Base-by-base conservation (phyloP, 371 early-diverging fungal genomes). In the Mortierella sp. region DNA sequence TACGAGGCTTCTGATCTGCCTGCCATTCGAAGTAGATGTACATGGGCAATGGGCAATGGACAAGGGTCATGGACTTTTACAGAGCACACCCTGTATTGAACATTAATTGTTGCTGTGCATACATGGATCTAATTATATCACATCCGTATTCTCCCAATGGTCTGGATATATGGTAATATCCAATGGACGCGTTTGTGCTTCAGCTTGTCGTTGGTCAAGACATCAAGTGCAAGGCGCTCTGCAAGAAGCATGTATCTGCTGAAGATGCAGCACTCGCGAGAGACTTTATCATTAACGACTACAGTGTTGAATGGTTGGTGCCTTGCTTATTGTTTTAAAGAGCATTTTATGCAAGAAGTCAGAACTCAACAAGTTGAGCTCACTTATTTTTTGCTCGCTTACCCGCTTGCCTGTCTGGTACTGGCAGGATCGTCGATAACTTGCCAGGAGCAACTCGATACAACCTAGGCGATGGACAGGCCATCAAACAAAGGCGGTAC, bases 391-490 rank as follows among this genome's bases (percentile, higher is more conserved):
- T 14, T 19, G n/a, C 42, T 43, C n/a, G 5, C 34, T 52, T n/a
- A 26, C 42, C 17, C 27, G 4, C 49, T n/a, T 51, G 39, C 43
- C 26, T 31, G 0, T 41, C 26, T 41, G n/a, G 27, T 15, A n/a
- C 2, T 31, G 32, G 19, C 51, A 85, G 85, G 89, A 79, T 89
- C 31, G 84, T 88, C 0, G 90, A 90, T 60, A 85, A 88, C 64
- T 57, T 90, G 53, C 90, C 90, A 1, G 86, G 84, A 15, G 87
- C 87, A 4, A 84, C 85, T 3, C 76, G 78, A 42, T 81, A 73
- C 43, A 71, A 56, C 14, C 59, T 67, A 23, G 57, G 57, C 8
- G 76, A 66, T 1, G 68, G 63, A 4, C 61, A 63, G 46, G 65
- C 69, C 9, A 50, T 54, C 23, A 66, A 60, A 26, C 56, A 59